These are phyloP conservation scores for Saturnispora halmiae DNA, from an alignment of 805 yeast genomes.

Conservation along the genomic window DNA sequence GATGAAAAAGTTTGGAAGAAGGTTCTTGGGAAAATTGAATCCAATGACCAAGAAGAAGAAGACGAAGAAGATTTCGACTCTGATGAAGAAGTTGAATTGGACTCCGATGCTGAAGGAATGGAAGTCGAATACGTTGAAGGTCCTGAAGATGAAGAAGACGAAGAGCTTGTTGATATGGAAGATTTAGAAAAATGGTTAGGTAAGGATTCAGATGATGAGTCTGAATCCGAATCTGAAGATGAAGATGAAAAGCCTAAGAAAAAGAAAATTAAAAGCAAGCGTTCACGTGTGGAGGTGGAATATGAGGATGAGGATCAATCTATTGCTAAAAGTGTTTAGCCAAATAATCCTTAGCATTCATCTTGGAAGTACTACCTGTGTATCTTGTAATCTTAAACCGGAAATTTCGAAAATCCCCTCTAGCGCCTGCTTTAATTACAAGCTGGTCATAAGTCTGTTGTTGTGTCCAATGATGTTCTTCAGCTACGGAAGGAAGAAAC, in stretches of 20 bases:
- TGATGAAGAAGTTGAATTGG: constrained; percentile 50
- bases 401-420: constrained; percentile 2
- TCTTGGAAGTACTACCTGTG: constrained; percentile 40
- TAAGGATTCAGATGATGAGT: constrained; percentile 29
- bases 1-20: constrained; percentile 94
- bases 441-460: constrained; percentile 61
- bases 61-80: constrained; percentile 84
- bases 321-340: constrained; percentile 19
- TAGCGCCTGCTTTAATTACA: constrained; percentile 60
- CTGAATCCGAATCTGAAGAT: constrained; percentile 23
- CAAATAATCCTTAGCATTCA: constrained; percentile 2
- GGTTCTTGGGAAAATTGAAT: constrained; percentile 68
- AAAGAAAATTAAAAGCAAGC: constrained; percentile 54
- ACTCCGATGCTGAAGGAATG: constrained; percentile 58
- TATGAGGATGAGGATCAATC: constrained; percentile 46
- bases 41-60: constrained; percentile 34
- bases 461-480: constrained; percentile 77
- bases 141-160: constrained; percentile 75
- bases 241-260: constrained; percentile 33
- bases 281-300: constrained; percentile 62
- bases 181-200: constrained; percentile 82
- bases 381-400: constrained; percentile 43
- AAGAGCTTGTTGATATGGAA: constrained; percentile 85
- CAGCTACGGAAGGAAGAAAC: constrained; percentile 83
- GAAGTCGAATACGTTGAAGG: constrained; percentile 86